Evolutionary conservation across 192 early-diverging fungal species (phyloP), one percentile per base, ranked within the genome.

Genomic region (Radiomyces spectabilis): DNA sequence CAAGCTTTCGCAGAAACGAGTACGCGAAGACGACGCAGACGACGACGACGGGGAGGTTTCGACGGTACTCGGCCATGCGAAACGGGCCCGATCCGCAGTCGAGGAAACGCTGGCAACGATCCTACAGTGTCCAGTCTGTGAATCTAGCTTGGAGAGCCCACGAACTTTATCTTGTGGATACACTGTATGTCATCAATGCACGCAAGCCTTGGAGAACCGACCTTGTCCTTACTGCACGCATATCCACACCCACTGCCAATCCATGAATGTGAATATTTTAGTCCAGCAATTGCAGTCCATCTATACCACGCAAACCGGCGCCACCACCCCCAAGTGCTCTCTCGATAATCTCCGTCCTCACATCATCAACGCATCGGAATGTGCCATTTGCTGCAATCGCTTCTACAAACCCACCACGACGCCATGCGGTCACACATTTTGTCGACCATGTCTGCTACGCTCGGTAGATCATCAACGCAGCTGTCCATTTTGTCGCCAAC

Each of bases 361-460:
- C 3, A 40, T 68, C 1, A 41, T 30, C 3, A 31, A 15, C 7
- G 29, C 40, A 15, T 47, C 78, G 12, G 85, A 83, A 58, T 88
- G 85, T 55, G 63, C 68, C 8, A 64, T 88, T 16, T 88, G 85
- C 55, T 73, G 56, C 32, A 47, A 55, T 9, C 50, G 75, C 10
- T 67, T 84, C 49, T 35, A 53, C 21, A 66, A 80, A n/a, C 84
- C 86, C 3, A 57, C 85, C 9, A 85, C 83, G 0, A 72, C 76
- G 13, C 71, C 69, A 2, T 88, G 86, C 41, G 86, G 86, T 0
- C 86, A 88, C 57, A 80, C 76, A n/a, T 74, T 74, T 42, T 88
- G 86, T 56, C 68, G 67, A 18, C 41, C 41, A 5, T 88, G 86
- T 52, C 32, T 88, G 3, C 61, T 80, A n/a, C 63, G 66, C 9